These are phyloP conservation scores for Phycomyces blakesleeanus DNA, from an alignment of 192 early-diverging fungal genomes.

Conservation along the genomic window DNA sequence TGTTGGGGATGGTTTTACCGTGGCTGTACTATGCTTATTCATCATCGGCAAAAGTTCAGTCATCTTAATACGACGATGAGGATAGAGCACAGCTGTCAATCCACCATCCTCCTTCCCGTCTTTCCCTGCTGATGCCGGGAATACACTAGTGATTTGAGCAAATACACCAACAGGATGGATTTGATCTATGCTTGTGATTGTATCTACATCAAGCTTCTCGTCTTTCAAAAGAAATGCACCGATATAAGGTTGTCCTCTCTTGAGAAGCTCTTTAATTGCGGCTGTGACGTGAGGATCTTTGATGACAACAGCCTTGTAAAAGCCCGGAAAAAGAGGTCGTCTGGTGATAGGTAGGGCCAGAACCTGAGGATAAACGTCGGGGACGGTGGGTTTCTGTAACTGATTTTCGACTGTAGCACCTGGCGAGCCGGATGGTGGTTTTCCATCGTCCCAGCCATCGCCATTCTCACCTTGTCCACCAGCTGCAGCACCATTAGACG, in stretches of 20 bases:
- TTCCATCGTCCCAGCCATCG: slow-evolving; percentile 34
- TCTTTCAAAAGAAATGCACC: slow-evolving; percentile 93
- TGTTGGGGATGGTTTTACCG: slow-evolving; percentile 13
- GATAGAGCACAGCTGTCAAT: slow-evolving; percentile 93
- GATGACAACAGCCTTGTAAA: slow-evolving; percentile 97
- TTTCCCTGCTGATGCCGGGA: slow-evolving; percentile 56
- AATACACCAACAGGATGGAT: slow-evolving; percentile 92
- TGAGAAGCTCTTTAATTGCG: slow-evolving; percentile 87
- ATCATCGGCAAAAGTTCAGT: slow-evolving; percentile 55
- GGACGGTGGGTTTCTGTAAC: slow-evolving; percentile 74
- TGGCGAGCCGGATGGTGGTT: slow-evolving; percentile 16
- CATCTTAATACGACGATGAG: slow-evolving; percentile 87
- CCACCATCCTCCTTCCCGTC: slow-evolving; percentile 59
- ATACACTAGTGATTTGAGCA: slow-evolving; percentile 94
- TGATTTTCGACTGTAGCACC: slow-evolving; percentile 59
- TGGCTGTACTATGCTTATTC: slow-evolving; percentile 20
- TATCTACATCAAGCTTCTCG: slow-evolving; percentile 83
- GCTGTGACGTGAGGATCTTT: slow-evolving; percentile 90
- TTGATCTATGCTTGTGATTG: slow-evolving; percentile 69
- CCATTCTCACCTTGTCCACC: slow-evolving; percentile 24
- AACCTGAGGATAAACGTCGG: slow-evolving; percentile 90
- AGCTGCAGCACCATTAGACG: neutral
- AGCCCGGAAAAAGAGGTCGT: slow-evolving; percentile 93
- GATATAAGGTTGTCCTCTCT: slow-evolving; percentile 93
- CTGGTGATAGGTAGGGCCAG: slow-evolving; percentile 91